Evolutionary conservation across 2,329 filamentous ascomycete genomes (phyloP).

Genomic region (Colletotrichum siamense): DNA sequence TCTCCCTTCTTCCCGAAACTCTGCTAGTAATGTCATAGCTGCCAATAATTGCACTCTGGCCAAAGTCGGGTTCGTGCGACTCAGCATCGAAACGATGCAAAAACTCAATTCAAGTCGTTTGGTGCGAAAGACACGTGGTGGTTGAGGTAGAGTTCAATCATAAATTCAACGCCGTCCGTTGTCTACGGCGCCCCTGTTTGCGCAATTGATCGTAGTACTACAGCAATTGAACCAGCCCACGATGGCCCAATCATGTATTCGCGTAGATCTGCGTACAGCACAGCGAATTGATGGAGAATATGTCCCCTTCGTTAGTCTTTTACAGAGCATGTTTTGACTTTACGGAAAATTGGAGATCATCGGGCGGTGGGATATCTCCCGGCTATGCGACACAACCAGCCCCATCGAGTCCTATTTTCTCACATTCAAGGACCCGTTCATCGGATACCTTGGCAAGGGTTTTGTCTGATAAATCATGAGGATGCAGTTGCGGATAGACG

Average conservation of each 20-base stretch:
- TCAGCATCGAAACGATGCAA: background rate
- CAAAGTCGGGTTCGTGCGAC: background rate
- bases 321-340: background rate
- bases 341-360: background rate
- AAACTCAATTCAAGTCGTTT: background rate
- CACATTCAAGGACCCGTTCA: background rate
- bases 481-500: background rate
- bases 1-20: slow-evolving; percentile 7
- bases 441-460: background rate
- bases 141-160: background rate
- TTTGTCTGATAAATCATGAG: background rate
- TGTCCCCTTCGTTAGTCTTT: background rate
- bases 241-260: background rate
- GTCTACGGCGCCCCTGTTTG: background rate
- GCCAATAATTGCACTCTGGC: background rate
- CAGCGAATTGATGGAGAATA: background rate
- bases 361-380: background rate
- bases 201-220: background rate
- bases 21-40: background rate
- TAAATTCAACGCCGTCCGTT: background rate
- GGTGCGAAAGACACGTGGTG: background rate
- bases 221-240: background rate
- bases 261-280: background rate
- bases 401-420: background rate
- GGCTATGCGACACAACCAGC: background rate